These are phyloP conservation scores for Cinnamomum chago DNA, from an alignment of 164 flowering plant species.

Conservation along the genomic window DNA sequence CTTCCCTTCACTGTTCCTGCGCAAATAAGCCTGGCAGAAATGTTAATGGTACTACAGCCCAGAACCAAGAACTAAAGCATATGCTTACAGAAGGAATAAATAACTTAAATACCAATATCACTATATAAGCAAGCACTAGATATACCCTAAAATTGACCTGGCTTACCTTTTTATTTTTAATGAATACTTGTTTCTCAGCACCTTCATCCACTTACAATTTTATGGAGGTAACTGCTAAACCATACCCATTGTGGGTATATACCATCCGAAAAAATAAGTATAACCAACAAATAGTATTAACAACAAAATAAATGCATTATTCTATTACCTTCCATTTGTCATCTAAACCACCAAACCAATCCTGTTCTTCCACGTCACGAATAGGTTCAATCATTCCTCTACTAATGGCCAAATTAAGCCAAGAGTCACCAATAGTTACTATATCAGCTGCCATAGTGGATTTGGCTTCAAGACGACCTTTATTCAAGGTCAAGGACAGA, in stretches of 20 bases:
- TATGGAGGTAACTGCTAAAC: not conserved
- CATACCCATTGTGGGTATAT: not conserved
- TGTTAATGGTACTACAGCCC: slow-evolving; percentile 20
- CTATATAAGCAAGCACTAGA: not conserved
- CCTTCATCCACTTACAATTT: not conserved
- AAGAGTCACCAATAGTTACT: slow-evolving; percentile 80
- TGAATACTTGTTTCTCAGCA: not conserved
- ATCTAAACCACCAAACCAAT: slow-evolving; percentile 66
- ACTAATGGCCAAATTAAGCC: slow-evolving; percentile 67
- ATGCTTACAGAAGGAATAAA: not conserved
- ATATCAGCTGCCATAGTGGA: slow-evolving; percentile 76
- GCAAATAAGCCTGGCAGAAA: slow-evolving; percentile 63
- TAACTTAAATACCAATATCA: not conserved
- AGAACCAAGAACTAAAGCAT: not conserved
- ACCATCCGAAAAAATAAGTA: too few relatives aligned
- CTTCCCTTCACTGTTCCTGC: slow-evolving; percentile 71
- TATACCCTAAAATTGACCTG: not conserved
- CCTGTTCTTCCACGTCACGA: slow-evolving; percentile 52
- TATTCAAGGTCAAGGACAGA: slow-evolving; percentile 33
- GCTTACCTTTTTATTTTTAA: not conserved
- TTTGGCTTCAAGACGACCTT: slow-evolving; percentile 33
- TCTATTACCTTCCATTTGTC: slow-evolving; percentile 81
- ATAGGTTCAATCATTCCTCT: slow-evolving; percentile 71
- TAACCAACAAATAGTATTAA: not conserved
- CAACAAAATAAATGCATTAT: not conserved